These are phyloP conservation scores for Datura wrightii DNA, from an alignment of 257 asterid species.

Conservation along the genomic window DNA sequence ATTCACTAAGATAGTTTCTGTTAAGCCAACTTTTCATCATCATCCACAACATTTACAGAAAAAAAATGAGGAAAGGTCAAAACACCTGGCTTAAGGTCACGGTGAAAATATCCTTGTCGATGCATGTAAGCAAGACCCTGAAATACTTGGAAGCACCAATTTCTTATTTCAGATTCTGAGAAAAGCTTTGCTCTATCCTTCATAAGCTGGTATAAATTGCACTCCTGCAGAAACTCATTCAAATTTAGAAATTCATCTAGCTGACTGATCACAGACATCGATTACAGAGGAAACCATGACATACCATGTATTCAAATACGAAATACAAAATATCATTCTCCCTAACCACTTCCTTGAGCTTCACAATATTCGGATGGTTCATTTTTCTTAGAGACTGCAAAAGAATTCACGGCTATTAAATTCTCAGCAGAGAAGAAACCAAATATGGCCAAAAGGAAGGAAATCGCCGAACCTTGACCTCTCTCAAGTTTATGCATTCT, in stretches of 20 bases:
- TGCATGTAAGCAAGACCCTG: slow-evolving; percentile 95
- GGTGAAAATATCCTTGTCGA: slow-evolving; percentile 94
- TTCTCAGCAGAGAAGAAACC: slow-evolving; percentile 16
- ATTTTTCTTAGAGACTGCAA: slow-evolving; percentile 89
- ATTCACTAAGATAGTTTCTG: background rate
- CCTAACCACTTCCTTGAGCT: slow-evolving; percentile 94
- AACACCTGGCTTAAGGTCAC: slow-evolving; percentile 97
- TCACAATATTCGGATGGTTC: slow-evolving; percentile 89
- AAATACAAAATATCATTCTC: slow-evolving; percentile 84
- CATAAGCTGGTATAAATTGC: slow-evolving; percentile 92
- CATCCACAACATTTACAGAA: slow-evolving; percentile 6
- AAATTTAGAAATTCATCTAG: background rate
- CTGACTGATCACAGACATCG: background rate
- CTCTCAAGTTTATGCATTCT: slow-evolving; percentile 95
- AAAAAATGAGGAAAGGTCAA: slow-evolving; percentile 6
- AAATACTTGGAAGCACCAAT: slow-evolving; percentile 97
- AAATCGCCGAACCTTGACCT: slow-evolving; percentile 74
- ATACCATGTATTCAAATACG: slow-evolving; percentile 89
- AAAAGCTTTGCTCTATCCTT: slow-evolving; percentile 71
- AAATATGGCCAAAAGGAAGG: slow-evolving; percentile 32
- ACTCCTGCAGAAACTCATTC: slow-evolving; percentile 56
- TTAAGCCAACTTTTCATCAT: background rate
- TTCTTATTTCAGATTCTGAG: slow-evolving; percentile 78
- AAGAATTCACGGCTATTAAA: slow-evolving; percentile 3
- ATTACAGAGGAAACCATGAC: slow-evolving; percentile 17